Percentiles rank a stretch among this genome's conserved stretches.
Conservation (phyloP, 495 filamentous ascomycete genomes). For the Pyrenopolyporus hunteri region DNA sequence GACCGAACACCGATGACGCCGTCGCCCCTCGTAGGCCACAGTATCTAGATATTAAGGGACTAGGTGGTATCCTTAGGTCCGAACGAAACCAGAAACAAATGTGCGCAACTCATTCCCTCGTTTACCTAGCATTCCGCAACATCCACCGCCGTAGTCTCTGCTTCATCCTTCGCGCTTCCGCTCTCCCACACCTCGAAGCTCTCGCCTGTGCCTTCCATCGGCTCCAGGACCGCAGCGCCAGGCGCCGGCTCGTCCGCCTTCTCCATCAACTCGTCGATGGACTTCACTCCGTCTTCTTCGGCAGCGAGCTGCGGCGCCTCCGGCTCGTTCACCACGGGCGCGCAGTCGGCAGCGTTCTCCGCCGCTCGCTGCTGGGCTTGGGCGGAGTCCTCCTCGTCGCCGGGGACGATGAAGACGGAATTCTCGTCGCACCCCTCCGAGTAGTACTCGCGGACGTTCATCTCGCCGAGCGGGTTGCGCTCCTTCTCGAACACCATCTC, state of each 20-base stretch:
- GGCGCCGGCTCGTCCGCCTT: slow-evolving; percentile 45
- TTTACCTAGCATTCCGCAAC: slow-evolving; percentile 12
- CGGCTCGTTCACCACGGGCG: slow-evolving; percentile 43
- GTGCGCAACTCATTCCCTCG: neutral
- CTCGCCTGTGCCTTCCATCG: slow-evolving; percentile 58
- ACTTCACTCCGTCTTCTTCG: slow-evolving; percentile 37
- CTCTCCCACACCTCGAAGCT: slow-evolving; percentile 71
- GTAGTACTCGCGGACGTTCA: slow-evolving; percentile 75
- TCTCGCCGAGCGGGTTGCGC: slow-evolving; percentile 72
- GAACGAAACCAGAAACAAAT: neutral
- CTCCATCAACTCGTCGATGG: slow-evolving; percentile 57
- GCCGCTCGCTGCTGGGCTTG: neutral
- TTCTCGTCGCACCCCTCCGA: slow-evolving; percentile 68
- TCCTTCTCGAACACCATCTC: slow-evolving; percentile 57
- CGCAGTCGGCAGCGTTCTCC: slow-evolving; percentile 38
- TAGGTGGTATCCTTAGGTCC: slow-evolving; percentile 1
- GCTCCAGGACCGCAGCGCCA: slow-evolving; percentile 54
- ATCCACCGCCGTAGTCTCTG: slow-evolving; percentile 29
- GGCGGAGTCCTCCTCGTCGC: slow-evolving; percentile 57
- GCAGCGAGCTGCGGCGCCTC: slow-evolving; percentile 16
- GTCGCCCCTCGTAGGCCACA: slow-evolving; percentile 7
- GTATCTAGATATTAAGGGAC: slow-evolving; percentile 34
- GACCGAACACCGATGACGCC: slow-evolving; percentile 11
- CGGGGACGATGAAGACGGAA: slow-evolving; percentile 63
- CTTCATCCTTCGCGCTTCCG: slow-evolving; percentile 61